These are phyloP conservation scores for Claviceps paspali DNA, from an alignment of 2,329 filamentous ascomycete species.

Conservation along the genomic window DNA sequence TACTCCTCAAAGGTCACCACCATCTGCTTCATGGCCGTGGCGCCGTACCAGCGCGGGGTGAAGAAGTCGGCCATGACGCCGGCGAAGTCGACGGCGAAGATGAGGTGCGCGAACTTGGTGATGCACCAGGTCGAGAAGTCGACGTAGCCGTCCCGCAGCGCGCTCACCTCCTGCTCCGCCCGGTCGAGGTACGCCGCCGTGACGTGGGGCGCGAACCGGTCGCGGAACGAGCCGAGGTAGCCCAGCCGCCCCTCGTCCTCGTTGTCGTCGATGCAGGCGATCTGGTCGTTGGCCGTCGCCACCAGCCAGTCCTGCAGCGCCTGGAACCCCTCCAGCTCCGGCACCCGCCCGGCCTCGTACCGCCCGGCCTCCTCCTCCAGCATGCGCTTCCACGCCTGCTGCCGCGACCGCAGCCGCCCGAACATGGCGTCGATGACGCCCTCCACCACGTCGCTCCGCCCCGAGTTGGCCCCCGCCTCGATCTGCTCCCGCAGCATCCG, in stretches of 20 bases:
- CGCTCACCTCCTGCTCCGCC: constrained; percentile 55
- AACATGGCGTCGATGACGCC: constrained; percentile 96
- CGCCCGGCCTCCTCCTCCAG: constrained; percentile 71
- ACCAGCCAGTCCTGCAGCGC: constrained; percentile 90
- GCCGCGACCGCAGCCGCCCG: constrained; percentile 64
- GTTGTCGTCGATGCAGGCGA: constrained; percentile 91
- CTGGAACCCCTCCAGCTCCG: constrained; percentile 53
- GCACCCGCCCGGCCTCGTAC: constrained; percentile 43
- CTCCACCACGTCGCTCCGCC: constrained; percentile 80
- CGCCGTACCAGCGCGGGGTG: constrained; percentile 75
- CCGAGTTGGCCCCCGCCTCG: constrained; percentile 66
- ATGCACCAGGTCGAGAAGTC: constrained; percentile 92
- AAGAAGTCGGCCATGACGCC: constrained; percentile 79
- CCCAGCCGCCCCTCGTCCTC: constrained; percentile 59
- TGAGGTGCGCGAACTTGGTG: constrained; percentile 66
- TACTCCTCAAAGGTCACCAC: constrained; percentile 93
- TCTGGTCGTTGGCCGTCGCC: constrained; percentile 94
- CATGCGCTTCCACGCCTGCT: constrained; percentile 75
- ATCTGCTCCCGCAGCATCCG: constrained; percentile 93
- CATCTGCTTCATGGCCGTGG: constrained; percentile 82
- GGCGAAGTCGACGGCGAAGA: constrained; percentile 83
- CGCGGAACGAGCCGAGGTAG: constrained; percentile 75
- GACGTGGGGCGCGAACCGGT: constrained; percentile 68
- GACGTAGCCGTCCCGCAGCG: constrained; percentile 79
- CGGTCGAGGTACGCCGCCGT: constrained; percentile 66